Evolutionary conservation across 768 basidiomycete genomes (phyloP), one percentile per base, ranked within the genome.

Genomic region (Neoboletus magnificus): DNA sequence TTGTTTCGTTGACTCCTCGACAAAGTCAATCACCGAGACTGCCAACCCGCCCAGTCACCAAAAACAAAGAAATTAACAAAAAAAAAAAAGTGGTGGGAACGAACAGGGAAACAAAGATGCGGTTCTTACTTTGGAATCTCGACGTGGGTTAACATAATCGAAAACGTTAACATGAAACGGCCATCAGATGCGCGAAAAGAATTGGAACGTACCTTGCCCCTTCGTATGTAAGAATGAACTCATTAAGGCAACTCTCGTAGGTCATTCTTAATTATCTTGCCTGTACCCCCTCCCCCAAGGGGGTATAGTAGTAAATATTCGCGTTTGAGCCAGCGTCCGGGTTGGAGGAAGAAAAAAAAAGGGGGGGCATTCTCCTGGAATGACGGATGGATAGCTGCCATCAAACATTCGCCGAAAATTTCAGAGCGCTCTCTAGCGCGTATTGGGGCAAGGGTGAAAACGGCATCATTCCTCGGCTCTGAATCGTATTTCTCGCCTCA

Each of bases 141-240:
- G 50, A 50, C 7, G 39, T 8, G 48, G 29, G 42, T 20, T 20
- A 3, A 48, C 54, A 49, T 55, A 42, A 60, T 35, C 29, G 47
- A 29, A 33, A 25, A 55, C 49, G 56, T 63, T 42, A 62, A 39
- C 62, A 54, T 62, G 54, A 48, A 58, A 47, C 55, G 63, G 63
- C 59, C 63, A 58, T 65, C 59, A 61, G 62, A 61, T 64, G 52
- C 51, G 45, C 50, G 4, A 47, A 40, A 48, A 30, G 20, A n/a
- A 16, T 25, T 11, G 10, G 16, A 22, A 20, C 58, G 48, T 49
- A 49, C 51, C 60, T 55, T 23, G 46, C 10, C 10, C 37, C 23
- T 18, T 25, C 18, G 62, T 60, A 63, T 55, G 61, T 63, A 62
- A 61, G 43, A 29, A 42, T 25, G 30, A 40, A 22, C 52, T 35